Conservation (phyloP, 179 eudicot genomes). For the Carnegiea gigantea region DNA sequence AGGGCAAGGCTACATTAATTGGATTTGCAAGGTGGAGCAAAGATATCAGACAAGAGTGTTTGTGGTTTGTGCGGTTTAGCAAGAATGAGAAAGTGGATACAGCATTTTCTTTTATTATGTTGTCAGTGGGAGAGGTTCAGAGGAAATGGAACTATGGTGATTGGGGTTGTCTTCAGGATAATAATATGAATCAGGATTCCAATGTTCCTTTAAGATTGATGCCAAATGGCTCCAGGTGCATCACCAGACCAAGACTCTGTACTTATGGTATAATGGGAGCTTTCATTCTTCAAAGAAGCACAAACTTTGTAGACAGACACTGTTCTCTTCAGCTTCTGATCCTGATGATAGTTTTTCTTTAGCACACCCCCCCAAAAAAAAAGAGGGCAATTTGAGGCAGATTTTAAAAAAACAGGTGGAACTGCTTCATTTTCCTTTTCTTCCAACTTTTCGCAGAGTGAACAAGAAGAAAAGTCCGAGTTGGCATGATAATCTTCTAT, state of each 20-base stretch:
- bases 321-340: too few species aligned
- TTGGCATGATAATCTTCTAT: too few species aligned
- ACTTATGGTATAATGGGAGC: not conserved
- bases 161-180: not conserved
- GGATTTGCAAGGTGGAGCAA: not conserved
- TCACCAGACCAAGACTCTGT: not conserved
- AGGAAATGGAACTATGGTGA: not conserved
- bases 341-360: too few species aligned
- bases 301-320: too few species aligned
- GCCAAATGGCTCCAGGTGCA: too few species aligned
- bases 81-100: not conserved
- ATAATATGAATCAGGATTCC: not conserved
- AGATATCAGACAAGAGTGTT: not conserved
- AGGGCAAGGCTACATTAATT: not conserved
- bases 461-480: too few species aligned
- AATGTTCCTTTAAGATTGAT: not conserved
- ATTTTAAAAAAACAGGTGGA: too few species aligned
- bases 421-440: too few species aligned
- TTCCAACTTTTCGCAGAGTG: too few species aligned
- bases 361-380: too few species aligned
- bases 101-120: not conserved
- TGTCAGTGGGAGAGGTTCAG: not conserved
- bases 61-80: not conserved
- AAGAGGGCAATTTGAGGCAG: too few species aligned
- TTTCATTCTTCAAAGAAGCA: too few species aligned